phyloP scores from a whole-genome alignment of 1,139 yeast species.

The Zygosaccharomyces sapae region DNA sequence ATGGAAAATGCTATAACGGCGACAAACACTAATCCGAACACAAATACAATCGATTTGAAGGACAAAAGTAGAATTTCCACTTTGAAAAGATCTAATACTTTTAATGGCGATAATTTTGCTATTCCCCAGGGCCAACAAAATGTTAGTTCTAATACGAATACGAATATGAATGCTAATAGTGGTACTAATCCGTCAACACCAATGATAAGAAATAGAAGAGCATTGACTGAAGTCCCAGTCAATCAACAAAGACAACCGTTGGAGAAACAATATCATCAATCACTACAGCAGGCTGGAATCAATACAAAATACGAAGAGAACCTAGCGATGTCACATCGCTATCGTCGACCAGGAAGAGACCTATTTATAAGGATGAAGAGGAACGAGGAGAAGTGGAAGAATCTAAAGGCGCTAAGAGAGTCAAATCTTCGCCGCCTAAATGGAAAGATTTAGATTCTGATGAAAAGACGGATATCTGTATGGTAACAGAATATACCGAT shows the following conservation, averaged over 20 bases:
- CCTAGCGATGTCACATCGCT: constrained; percentile 14
- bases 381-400: no score
- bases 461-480: constrained; percentile 78
- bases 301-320: constrained; percentile 20
- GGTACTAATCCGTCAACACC: constrained; percentile 1
- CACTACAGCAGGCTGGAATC: constrained; percentile 2
- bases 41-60: background rate
- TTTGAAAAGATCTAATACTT: constrained; percentile 10
- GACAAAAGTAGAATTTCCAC: constrained; percentile 5
- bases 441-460: constrained; percentile 77
- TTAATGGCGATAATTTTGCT: background rate
- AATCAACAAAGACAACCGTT: constrained; percentile 11
- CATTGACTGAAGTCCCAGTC: constrained; percentile 16
- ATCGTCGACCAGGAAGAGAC: constrained; percentile 14
- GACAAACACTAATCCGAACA: background rate
- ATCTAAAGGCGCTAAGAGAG: constrained; percentile 21
- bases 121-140: constrained; percentile 1
- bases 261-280: background rate
- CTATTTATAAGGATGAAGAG: constrained; percentile 18
- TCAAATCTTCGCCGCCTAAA: constrained; percentile 37
- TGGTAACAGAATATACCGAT: constrained; percentile 85
- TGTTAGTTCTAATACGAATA: no score
- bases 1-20: constrained; percentile 1
- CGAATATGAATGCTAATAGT: constrained; percentile 1
- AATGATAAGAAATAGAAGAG: constrained; percentile 13